Percentiles rank a stretch among this genome's conserved stretches.
These are phyloP conservation scores for Cylindricascospora bacillispora DNA, from an alignment of 1,139 yeast species.

Conservation along the genomic window DNA sequence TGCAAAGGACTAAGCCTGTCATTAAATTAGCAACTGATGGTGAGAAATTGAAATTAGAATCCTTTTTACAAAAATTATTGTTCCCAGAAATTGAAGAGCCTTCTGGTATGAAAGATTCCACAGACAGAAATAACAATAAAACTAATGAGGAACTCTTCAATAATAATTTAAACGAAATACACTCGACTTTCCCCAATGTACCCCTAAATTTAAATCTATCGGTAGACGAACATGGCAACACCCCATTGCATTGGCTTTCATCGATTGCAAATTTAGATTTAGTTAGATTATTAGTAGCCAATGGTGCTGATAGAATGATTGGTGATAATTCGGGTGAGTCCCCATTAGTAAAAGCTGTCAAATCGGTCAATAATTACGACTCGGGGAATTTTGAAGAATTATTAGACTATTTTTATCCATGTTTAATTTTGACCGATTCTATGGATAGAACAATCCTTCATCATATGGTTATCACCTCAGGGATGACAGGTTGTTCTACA, in stretches of 20 bases:
- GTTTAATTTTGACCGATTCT: constrained; percentile 60
- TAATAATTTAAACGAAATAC: constrained; percentile 14
- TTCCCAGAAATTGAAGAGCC: constrained; percentile 17
- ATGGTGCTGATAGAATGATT: constrained; percentile 50
- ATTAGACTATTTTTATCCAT: constrained; percentile 63
- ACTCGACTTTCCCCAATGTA: constrained; percentile 15
- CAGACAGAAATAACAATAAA: background rate
- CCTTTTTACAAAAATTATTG: constrained; percentile 20
- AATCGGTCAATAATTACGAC: constrained; percentile 79
- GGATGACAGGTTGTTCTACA: constrained; percentile 53
- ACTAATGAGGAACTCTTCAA: constrained; percentile 7
- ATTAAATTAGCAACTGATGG: constrained; percentile 9
- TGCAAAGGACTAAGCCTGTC: constrained; percentile 10
- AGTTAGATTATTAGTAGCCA: constrained; percentile 57
- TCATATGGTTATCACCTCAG: constrained; percentile 75
- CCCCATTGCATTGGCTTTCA: constrained; percentile 94
- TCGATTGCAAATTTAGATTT: constrained; percentile 71
- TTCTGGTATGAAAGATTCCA: constrained; percentile 1
- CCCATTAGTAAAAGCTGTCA: constrained; percentile 75
- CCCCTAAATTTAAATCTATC: constrained; percentile 62
- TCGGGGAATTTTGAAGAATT: constrained; percentile 60
- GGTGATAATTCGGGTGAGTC: constrained; percentile 86
- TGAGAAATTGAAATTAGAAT: constrained; percentile 21
- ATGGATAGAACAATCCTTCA: constrained; percentile 81
- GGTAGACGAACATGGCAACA: constrained; percentile 86